Base-by-base conservation (phyloP, 179 eudicot genomes). In the Sideroxylon spinosum region DNA sequence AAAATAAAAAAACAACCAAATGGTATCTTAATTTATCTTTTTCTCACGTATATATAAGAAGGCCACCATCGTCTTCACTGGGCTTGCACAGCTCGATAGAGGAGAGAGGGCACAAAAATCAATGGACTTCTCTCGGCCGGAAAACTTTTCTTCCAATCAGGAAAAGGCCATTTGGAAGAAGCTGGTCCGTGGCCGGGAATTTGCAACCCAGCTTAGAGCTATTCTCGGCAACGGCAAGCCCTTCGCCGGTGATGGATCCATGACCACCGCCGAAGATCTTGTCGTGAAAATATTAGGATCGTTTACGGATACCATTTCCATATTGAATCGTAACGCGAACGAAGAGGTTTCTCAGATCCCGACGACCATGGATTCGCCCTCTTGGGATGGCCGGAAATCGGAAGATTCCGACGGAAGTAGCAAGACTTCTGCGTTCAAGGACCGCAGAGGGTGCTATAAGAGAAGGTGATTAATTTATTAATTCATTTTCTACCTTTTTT, bases 31-130 rank as follows among this genome's bases (percentile, higher is more conserved):
- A 32, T 32, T 32, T 32, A 32, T 32, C 3, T 32, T 1, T 32
- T 32, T 3, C 37, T 32, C 37, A 32, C 44, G n/a, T n/a, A 37
- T 37, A 3, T 37, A 37, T 37, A 37, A 37, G 46, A 91, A 88
- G 85, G 95, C 98, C 62, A 95, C 92, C 25, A 95, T 95, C 95
- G 91, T 91, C 76, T 82, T 93, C 77, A 87, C 91, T 83, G 97
- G 98, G 77, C 91, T 95, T 78, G 91, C 5, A 37, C 44, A 3
- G 44, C 44, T 37, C 44, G 5, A 37, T 1, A 37, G 44, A 1
- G 5, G 44, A 37, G 44, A 37, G 44, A 37, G 44, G 44, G 44
- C 44, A 37, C 44, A 1, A 4, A 37, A 37, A 37, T 37, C 5
- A 37, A 64, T 53, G 70, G 65, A 63, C 49, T 5, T 12, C 72